phyloP scores from a whole-genome alignment of 768 basidiomycete genomes.

The Rhizopogon vinicolor region DNA sequence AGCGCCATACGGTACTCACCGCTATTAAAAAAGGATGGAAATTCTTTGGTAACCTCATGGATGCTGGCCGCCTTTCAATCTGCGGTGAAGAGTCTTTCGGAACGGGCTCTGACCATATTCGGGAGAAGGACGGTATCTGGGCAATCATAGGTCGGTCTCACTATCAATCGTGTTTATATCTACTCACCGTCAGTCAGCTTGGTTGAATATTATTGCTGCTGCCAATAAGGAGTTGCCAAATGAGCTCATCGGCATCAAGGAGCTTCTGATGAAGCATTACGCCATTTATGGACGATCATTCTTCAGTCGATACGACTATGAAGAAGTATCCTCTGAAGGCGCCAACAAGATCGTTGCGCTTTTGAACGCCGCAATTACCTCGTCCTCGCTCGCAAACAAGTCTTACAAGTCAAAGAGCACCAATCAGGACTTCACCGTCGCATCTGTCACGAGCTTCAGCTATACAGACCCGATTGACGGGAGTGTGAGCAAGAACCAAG shows the following conservation, averaged over 20 bases:
- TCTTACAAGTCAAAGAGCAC: constrained; percentile 64
- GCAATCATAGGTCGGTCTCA: constrained; percentile 77
- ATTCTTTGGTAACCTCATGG: constrained; percentile 99
- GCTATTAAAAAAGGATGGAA: constrained; percentile 74
- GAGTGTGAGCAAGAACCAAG: constrained; percentile 92
- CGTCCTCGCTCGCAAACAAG: constrained; percentile 63
- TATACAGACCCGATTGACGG: constrained; percentile 99
- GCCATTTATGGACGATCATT: constrained; percentile 92
- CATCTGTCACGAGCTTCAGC: constrained; percentile 79
- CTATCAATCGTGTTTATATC: constrained; percentile 1
- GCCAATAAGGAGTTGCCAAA: constrained; percentile 73
- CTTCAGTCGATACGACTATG: constrained; percentile 99
- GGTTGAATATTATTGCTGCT: constrained; percentile 95
- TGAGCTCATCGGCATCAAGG: constrained; percentile 84
- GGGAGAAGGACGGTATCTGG: constrained; percentile 99
- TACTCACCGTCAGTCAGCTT: constrained; percentile 49
- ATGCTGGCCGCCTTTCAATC: constrained; percentile 94
- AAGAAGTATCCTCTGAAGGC: constrained; percentile 90
- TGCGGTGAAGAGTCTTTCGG: constrained; percentile 99
- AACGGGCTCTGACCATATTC: constrained; percentile 99
- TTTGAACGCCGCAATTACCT: constrained; percentile 67
- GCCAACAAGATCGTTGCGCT: constrained; percentile 82
- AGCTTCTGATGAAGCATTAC: constrained; percentile 85
- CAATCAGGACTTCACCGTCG: constrained; percentile 69
- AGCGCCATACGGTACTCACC: not conserved